These are phyloP conservation scores for Sporothrix brunneoviolacea DNA, from an alignment of 2,329 filamentous ascomycete species.

Conservation along the genomic window DNA sequence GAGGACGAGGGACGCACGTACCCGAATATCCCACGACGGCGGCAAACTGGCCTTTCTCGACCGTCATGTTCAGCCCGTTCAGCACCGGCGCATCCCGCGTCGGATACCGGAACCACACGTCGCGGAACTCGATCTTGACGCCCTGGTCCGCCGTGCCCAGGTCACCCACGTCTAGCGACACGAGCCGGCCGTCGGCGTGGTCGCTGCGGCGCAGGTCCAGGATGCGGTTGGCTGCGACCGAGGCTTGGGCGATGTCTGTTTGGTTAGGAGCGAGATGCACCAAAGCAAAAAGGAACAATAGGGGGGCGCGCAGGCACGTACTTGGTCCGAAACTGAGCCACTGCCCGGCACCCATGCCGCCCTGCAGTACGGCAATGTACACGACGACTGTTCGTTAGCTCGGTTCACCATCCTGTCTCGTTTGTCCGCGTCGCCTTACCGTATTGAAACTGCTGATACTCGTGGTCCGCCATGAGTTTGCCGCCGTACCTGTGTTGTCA, in stretches of 20 bases:
- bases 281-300: not conserved
- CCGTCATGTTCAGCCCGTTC: conserved; percentile 51
- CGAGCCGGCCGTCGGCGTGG: conserved; percentile 20
- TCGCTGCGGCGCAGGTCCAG: conserved; percentile 24
- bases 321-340: conserved; percentile 29
- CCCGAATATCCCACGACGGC: conserved; percentile 28
- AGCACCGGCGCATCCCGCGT: conserved; percentile 64
- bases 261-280: not conserved
- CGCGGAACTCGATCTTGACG: conserved; percentile 54
- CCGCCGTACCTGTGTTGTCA: conserved; percentile 22
- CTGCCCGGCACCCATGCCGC: conserved; percentile 26
- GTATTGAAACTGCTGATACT: conserved; percentile 29
- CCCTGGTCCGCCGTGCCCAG: conserved; percentile 24
- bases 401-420: no score
- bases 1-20: conserved; percentile 12
- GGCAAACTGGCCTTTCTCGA: conserved; percentile 27
- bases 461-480: conserved; percentile 24
- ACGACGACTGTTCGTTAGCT: conserved; percentile 22
- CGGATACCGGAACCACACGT: conserved; percentile 65
- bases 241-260: conserved; percentile 27
- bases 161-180: conserved; percentile 23
- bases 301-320: conserved; percentile 12
- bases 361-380: conserved; percentile 29
- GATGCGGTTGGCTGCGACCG: conserved; percentile 26
- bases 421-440: conserved; percentile 3